Percentiles rank a stretch among this genome's conserved stretches.
Evolutionary conservation across 2,329 filamentous ascomycete species (phyloP).

Genomic region (Chaetomiaceae sp.): DNA sequence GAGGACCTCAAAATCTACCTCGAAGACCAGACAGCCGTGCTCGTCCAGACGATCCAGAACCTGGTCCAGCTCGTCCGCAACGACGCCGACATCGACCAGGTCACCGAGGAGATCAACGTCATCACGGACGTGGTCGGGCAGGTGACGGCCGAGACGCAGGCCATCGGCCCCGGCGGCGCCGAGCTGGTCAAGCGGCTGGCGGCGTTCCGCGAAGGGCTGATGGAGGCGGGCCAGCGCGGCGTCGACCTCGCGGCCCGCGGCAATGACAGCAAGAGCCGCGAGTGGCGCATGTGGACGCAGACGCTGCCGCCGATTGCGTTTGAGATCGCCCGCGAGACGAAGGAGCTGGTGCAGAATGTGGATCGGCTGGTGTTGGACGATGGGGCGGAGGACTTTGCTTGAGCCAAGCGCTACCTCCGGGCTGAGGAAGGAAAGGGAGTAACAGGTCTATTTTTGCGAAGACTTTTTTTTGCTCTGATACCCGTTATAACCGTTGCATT

Average conservation of each 20-base stretch:
- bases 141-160: conserved; percentile 63
- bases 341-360: conserved; percentile 58
- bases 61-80: conserved; percentile 69
- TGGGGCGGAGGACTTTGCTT: conserved; percentile 46
- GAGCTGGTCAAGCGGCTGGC: conserved; percentile 53
- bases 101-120: conserved; percentile 64
- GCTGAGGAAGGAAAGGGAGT: too few species aligned
- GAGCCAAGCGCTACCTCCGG: conserved; percentile 20
- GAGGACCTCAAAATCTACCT: conserved; percentile 66
- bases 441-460: too few species aligned
- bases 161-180: conserved; percentile 41
- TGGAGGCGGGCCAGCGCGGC: conserved; percentile 59
- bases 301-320: conserved; percentile 80
- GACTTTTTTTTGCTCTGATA: conserved; percentile 17
- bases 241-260: conserved; percentile 53
- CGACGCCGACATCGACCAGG: conserved; percentile 58
- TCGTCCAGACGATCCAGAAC: conserved; percentile 78
- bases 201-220: conserved; percentile 60
- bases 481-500: conserved; percentile 24
- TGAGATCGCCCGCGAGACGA: conserved; percentile 76
- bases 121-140: conserved; percentile 68
- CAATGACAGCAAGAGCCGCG: conserved; percentile 47
- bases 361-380: conserved; percentile 36
- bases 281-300: conserved; percentile 63
- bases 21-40: conserved; percentile 73